A percentile compares a stretch with the other conserved stretches of the same genome.
These are phyloP conservation scores for Ocimum tenuiflorum DNA, from an alignment of 257 asterid genomes.

Conservation along the genomic window DNA sequence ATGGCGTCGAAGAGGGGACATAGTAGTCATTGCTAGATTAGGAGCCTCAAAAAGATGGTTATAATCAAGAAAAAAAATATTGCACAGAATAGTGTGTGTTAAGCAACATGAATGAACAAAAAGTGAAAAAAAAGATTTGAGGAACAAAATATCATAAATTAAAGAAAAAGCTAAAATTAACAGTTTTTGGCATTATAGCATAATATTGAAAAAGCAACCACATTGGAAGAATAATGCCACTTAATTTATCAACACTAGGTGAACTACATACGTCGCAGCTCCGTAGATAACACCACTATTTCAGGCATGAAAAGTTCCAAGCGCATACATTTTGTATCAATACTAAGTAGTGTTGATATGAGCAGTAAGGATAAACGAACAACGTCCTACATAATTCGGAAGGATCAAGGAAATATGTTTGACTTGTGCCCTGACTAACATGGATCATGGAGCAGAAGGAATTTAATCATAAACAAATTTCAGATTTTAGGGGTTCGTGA, in stretches of 20 bases:
- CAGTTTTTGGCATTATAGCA: not conserved
- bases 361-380: not conserved
- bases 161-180: not conserved
- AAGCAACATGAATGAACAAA: no score
- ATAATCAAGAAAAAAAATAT: not conserved
- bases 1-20: not conserved
- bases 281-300: not conserved
- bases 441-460: no score
- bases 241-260: not conserved
- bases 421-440: not conserved
- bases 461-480: not conserved
- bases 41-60: not conserved
- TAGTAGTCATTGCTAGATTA: not conserved
- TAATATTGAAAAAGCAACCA: not conserved
- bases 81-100: not conserved
- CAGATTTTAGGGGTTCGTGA: not conserved
- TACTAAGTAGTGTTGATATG: not conserved
- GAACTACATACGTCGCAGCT: not conserved
- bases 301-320: not conserved
- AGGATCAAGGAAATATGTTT: not conserved
- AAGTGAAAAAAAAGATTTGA: no score
- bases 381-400: not conserved
- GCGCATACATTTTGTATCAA: not conserved
- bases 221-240: not conserved
- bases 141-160: not conserved